These are phyloP conservation scores for Hamamelis virginiana DNA, from an alignment of 164 flowering plant species.

Conservation along the genomic window DNA sequence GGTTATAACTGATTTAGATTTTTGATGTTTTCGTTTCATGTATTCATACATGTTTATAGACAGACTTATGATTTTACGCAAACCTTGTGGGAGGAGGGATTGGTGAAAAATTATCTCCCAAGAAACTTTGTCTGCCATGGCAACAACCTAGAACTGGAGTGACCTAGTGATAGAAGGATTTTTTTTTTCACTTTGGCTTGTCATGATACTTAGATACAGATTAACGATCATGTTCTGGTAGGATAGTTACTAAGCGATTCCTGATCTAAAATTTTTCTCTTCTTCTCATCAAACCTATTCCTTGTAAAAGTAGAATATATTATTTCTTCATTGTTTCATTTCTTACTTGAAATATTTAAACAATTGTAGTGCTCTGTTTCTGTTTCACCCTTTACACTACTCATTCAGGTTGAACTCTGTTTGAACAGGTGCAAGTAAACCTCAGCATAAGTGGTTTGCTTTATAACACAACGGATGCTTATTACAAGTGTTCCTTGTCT, in stretches of 20 bases:
- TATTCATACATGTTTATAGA: no score
- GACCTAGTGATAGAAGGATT: background rate
- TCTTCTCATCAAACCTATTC: background rate
- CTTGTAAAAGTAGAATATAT: no score
- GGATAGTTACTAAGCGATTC: background rate
- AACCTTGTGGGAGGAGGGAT: no score
- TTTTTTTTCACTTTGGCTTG: background rate
- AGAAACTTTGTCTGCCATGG: no score
- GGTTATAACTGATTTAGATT: no score
- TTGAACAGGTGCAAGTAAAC: constrained; percentile 49
- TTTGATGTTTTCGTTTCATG: no score
- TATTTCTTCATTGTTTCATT: no score
- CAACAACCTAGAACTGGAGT: no score
- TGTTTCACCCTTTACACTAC: background rate
- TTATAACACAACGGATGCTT: constrained; percentile 47
- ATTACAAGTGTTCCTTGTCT: constrained; percentile 38
- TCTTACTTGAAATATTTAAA: background rate
- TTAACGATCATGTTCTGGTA: background rate
- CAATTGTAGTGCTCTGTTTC: background rate
- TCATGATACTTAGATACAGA: background rate
- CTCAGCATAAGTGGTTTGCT: constrained; percentile 26
- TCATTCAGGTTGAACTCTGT: background rate
- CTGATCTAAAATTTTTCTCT: background rate
- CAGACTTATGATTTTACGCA: no score
- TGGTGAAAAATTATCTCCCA: no score